Base-by-base conservation (phyloP, 306 rosid genomes). In the Dalbergia cochinchinensis region DNA sequence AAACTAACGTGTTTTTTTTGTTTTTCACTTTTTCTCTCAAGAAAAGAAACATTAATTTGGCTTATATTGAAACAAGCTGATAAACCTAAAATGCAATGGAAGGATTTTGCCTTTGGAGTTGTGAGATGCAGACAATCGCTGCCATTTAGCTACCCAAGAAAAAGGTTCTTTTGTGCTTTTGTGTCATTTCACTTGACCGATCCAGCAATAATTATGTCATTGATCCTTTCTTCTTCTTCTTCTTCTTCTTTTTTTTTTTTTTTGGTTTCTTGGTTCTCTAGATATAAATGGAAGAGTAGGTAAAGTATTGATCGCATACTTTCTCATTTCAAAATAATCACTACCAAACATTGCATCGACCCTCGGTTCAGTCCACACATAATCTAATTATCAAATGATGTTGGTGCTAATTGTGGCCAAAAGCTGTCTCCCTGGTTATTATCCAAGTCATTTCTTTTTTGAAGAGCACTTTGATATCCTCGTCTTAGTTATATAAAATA, bases 291-390 rank as follows among this genome's bases (percentile, higher is more conserved):
- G 20, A 65, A 26, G 64, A 39, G 66, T 64, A 63, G 63, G 59
- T 64, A 63, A 80, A 85, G 72, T 44, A 54, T 54, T 20, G 77
- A 76, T 74, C 76, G 55, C 34, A 64, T 19, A 31, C 53, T 12
- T 22, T 15, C 47, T 77, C 77, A 15, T 70, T 83, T 77, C 22
- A 71, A 82, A 71, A 50, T 22, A 83, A 79, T 60, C 58, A 69
- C 78, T 65, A 54, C 78, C 76, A 82, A 70, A 62, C 82, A 73
- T 19, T 19, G 7, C 55, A 53, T 57, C 58, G 35, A 11, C 63
- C 79, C 63, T 48, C 55, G 70, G 58, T 71, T 5, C 13, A 58
- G 53, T n/a, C 33, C 59, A 63, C 70, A 20, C 64, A 26, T 5
- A 63, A 61, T 47, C 5, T 41, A 69, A 72, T 50, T 61, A 59